phyloP scores from a whole-genome alignment of 805 yeast species.

The Phaffomyces opuntiae region DNA sequence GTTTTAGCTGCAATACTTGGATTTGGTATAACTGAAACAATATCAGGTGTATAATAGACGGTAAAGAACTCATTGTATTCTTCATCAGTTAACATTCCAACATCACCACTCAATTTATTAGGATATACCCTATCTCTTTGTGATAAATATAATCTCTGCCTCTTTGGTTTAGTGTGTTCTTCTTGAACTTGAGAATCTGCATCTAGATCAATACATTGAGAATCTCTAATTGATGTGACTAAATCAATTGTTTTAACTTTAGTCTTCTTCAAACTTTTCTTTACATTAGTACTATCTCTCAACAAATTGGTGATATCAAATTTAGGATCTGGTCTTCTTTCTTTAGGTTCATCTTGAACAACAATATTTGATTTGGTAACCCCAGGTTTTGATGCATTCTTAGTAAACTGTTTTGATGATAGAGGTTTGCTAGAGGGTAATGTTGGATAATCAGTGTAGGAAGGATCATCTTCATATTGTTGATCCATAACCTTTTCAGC shows the following conservation, averaged over 20 bases:
- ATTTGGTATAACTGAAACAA: conserved; percentile 7
- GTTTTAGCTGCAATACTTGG: conserved; percentile 11
- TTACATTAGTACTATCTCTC: conserved; percentile 5
- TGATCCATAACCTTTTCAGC: conserved; percentile 14
- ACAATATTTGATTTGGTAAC: background rate
- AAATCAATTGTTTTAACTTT: conserved; percentile 5
- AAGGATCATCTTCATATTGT: conserved; percentile 13
- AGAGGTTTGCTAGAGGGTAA: background rate
- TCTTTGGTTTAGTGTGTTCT: background rate
- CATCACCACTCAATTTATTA: conserved; percentile 4
- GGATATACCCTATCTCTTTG: conserved; percentile 10
- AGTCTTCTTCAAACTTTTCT: conserved; percentile 2
- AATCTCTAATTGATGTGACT: conserved; percentile 6
- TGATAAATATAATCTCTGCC: conserved; percentile 4
- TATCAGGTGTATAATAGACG: conserved; percentile 6
- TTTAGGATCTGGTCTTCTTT: background rate
- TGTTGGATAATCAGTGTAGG: background rate
- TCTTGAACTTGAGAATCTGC: background rate
- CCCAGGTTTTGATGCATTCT: background rate
- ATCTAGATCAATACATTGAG: conserved; percentile 7
- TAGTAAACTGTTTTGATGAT: background rate
- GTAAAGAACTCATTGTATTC: conserved; percentile 17
- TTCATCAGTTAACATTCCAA: conserved; percentile 15
- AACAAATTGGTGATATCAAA: conserved; percentile 16
- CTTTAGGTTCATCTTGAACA: background rate